Percentiles rank a stretch among this genome's conserved stretches.
phyloP scores from a whole-genome alignment of 768 basidiomycete species.

The Mycena crocata region DNA sequence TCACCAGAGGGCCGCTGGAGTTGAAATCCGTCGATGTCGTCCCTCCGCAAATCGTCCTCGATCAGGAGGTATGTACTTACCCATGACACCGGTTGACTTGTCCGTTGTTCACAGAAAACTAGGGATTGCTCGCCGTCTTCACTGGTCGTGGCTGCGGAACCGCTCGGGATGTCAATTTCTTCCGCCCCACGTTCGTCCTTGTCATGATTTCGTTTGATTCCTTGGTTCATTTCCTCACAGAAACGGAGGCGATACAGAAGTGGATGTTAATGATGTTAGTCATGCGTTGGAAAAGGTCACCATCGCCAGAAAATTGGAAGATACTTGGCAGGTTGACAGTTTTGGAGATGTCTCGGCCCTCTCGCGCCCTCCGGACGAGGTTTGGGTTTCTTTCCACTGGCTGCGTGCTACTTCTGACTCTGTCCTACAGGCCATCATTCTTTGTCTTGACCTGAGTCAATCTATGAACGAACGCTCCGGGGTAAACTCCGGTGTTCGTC shows the following conservation, averaged over 20 bases:
- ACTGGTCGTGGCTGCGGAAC: conserved; percentile 43
- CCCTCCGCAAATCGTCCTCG: conserved; percentile 41
- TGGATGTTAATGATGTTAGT: conserved; percentile 43
- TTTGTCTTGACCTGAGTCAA: conserved; percentile 41
- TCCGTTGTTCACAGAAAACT: neutral
- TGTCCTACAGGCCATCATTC: conserved; percentile 37
- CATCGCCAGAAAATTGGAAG: conserved; percentile 32
- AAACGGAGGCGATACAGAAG: conserved; percentile 39
- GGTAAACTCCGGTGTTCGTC: conserved; percentile 11
- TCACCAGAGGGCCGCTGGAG: conserved; percentile 40
- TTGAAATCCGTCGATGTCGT: conserved; percentile 39
- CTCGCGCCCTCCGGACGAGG: conserved; percentile 39
- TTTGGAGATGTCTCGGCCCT: conserved; percentile 37
- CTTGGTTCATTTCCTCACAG: conserved; percentile 8
- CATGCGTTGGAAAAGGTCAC: conserved; percentile 37
- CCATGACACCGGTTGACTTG: neutral
- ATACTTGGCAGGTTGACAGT: conserved; percentile 42
- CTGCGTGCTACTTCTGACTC: neutral
- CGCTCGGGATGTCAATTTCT: conserved; percentile 42
- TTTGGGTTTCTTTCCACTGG: conserved; percentile 2
- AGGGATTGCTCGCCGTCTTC: conserved; percentile 44
- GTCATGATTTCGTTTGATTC: neutral
- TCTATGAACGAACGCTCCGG: conserved; percentile 40
- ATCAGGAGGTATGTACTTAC: conserved; percentile 33
- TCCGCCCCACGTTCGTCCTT: conserved; percentile 36